Evolutionary conservation across 2,329 filamentous ascomycete genomes (phyloP).

Genomic region (Monascus ruber): DNA sequence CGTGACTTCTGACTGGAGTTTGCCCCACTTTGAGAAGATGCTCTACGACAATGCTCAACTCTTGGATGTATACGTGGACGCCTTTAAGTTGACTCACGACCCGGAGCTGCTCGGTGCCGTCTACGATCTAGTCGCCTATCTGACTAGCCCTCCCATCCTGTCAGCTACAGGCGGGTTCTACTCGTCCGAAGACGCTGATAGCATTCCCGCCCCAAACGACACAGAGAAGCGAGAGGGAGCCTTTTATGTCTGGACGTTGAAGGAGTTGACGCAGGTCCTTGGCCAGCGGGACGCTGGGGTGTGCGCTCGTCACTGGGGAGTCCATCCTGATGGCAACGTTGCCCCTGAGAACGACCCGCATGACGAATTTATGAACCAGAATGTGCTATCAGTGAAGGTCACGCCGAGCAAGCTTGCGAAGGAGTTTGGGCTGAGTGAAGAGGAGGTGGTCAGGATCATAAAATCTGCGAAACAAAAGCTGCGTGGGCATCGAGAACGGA

Average conservation of each 20-base stretch:
- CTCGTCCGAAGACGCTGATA: constrained; percentile 85
- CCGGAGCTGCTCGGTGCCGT: constrained; percentile 67
- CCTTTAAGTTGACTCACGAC: constrained; percentile 58
- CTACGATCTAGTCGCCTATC: constrained; percentile 75
- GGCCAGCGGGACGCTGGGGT: constrained; percentile 58
- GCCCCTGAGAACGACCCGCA: constrained; percentile 71
- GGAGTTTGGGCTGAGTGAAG: constrained; percentile 60
- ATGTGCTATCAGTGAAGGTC: constrained; percentile 64
- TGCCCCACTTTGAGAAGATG: constrained; percentile 97
- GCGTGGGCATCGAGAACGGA: constrained; percentile 57
- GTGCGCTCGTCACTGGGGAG: constrained; percentile 73
- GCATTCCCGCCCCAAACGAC: constrained; percentile 60
- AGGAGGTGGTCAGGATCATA: constrained; percentile 58
- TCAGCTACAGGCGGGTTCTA: constrained; percentile 64
- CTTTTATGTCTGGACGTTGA: constrained; percentile 86
- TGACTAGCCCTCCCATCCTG: constrained; percentile 60
- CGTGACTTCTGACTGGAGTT: constrained; percentile 80
- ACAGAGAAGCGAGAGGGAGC: constrained; percentile 79
- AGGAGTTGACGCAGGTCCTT: constrained; percentile 71
- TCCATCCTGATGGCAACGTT: constrained; percentile 76
- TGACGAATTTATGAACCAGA: constrained; percentile 90
- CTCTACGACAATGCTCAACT: constrained; percentile 85
- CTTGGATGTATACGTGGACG: constrained; percentile 72
- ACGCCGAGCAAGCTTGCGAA: constrained; percentile 58
- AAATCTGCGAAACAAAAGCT: constrained; percentile 57